Base-by-base conservation (phyloP, 345 rosid species). In the Nasturtium officinale region DNA sequence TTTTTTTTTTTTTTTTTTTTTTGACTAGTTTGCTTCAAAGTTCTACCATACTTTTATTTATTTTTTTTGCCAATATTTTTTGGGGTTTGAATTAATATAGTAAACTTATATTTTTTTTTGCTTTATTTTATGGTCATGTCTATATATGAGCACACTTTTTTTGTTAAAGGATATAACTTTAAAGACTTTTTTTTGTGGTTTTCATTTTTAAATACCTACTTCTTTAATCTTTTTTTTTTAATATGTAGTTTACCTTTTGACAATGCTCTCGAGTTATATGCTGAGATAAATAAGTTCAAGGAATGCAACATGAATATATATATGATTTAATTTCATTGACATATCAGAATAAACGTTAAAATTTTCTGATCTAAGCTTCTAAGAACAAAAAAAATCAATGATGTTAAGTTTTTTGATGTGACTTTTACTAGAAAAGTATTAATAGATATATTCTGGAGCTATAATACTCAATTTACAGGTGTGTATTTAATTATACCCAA, bases 1-100 rank as follows among this genome's bases (percentile, higher is more conserved):
- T 11, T 43, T 11, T n/a, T n/a, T n/a, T n/a, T n/a, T n/a, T n/a
- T n/a, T n/a, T n/a, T n/a, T n/a, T n/a, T n/a, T n/a, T 62, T 56
- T 43, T 54, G 76, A 62, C 69, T 25, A 9, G 11, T 72, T 47
- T n/a, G 20, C 43, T 35, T 4, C n/a, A n/a, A n/a, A n/a, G n/a
- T n/a, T 23, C 25, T 71, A 52, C 69, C 17, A 17, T n/a, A 61
- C 0, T 35, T 50, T 0, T 35, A 6, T 35, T 6, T 17, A 4
- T n/a, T 9, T 17, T 1, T 47, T 9, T 21, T 20, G 3, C 8
- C n/a, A 37, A 6, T 5, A n/a, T 56, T 8, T 5, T 32, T 2
- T 32, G 11, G 4, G 7, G 11, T 2, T 9, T 9, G 1, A 57
- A 57, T 32, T 10, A 4, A 1, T 21, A 2, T 57, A 17, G 17